phyloP scores from a whole-genome alignment of 2,329 filamentous ascomycete genomes.

The Talaromyces sp. region DNA sequence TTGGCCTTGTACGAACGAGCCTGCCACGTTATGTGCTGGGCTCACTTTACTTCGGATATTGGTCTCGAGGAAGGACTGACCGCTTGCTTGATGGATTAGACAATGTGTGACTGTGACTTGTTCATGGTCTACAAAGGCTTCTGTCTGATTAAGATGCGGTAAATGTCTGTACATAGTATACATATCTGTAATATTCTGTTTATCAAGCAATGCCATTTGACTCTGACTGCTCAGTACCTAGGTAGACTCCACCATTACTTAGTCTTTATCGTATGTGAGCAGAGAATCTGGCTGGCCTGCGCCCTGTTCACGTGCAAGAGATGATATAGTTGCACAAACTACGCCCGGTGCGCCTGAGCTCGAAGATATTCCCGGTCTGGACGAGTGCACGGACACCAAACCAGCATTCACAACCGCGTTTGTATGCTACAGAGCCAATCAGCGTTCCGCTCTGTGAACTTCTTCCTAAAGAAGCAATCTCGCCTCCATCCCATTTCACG shows the following conservation, averaged over 20 bases:
- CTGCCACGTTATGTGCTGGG: conserved; percentile 13
- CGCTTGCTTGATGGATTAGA: conserved; percentile 13
- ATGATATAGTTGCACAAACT: background rate
- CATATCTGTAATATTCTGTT: background rate
- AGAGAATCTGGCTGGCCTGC: too few relatives aligned
- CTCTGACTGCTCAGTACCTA: background rate
- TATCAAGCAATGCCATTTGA: background rate
- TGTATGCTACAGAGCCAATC: background rate
- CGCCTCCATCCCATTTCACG: background rate
- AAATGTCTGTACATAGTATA: conserved; percentile 18
- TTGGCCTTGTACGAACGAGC: conserved; percentile 19
- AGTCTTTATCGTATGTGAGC: too few relatives aligned
- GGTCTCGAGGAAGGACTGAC: conserved; percentile 12
- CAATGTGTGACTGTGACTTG: conserved; percentile 12
- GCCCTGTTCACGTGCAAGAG: background rate
- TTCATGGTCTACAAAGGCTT: conserved; percentile 11
- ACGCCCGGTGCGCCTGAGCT: background rate
- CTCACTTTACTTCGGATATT: background rate
- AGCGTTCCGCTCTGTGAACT: background rate
- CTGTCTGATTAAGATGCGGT: conserved; percentile 26
- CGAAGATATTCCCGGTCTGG: background rate
- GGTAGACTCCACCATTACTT: too few relatives aligned
- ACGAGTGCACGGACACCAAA: background rate
- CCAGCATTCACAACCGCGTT: background rate
- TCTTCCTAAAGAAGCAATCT: background rate